These are phyloP conservation scores for Cylindrotheca fusiformis DNA, from an alignment of 108 stramenopile species.

Conservation along the genomic window DNA sequence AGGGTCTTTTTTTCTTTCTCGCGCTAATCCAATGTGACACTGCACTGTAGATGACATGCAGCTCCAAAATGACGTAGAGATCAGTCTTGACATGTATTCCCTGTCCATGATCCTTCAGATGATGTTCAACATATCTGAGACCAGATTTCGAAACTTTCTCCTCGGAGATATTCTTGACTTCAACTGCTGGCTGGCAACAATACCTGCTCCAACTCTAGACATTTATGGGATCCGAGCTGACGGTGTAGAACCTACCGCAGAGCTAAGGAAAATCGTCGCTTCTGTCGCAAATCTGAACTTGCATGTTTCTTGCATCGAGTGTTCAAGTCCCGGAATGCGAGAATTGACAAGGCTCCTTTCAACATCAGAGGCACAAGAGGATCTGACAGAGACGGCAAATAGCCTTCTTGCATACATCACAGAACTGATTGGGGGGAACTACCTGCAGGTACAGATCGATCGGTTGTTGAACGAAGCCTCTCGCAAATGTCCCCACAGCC, in stretches of 20 bases:
- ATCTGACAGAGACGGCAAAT: conserved; percentile 49
- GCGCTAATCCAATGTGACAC: too few relatives aligned
- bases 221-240: conserved; percentile 41
- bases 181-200: conserved; percentile 77
- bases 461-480: conserved; percentile 55
- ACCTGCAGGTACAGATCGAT: conserved; percentile 62
- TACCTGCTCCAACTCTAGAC: conserved; percentile 56
- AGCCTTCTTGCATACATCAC: conserved; percentile 42
- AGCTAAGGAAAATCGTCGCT: conserved; percentile 40
- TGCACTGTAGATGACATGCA: conserved; percentile 33
- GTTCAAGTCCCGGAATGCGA: conserved; percentile 54
- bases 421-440: conserved; percentile 48
- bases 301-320: conserved; percentile 54
- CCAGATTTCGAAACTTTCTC: conserved; percentile 54
- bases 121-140: conserved; percentile 47
- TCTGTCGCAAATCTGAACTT: conserved; percentile 43
- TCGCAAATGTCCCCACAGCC: conserved; percentile 56
- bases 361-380: conserved; percentile 41
- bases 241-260: conserved; percentile 31
- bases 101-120: conserved; percentile 36
- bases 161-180: conserved; percentile 53
- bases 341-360: conserved; percentile 49
- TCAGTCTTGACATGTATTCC: conserved; percentile 9
- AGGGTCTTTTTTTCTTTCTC: neutral
- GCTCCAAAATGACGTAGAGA: conserved; percentile 17